Evolutionary conservation across 495 filamentous ascomycete genomes (phyloP).

Genomic region (Clohesyomyces aquaticus): DNA sequence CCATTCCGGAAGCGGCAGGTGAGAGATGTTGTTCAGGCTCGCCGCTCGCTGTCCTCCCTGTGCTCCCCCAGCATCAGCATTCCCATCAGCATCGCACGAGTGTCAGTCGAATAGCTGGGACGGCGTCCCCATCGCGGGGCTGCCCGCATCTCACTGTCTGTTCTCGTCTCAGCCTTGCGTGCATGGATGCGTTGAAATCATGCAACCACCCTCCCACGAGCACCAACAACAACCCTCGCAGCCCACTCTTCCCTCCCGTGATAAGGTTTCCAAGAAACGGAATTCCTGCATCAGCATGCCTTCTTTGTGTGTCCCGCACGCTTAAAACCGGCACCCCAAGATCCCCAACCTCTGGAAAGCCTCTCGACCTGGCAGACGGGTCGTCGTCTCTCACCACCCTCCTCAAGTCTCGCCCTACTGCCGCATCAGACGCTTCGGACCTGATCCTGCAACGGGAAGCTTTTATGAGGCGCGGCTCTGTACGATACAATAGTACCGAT

Average conservation of each 20-base stretch:
- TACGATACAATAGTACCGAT: not conserved
- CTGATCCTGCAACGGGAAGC: not conserved
- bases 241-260: not conserved
- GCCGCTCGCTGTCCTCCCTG: too few species aligned
- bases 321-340: not conserved
- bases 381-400: not conserved
- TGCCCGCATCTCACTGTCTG: too few species aligned
- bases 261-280: not conserved
- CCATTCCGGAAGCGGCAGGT: too few species aligned
- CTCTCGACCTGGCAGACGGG: not conserved
- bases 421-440: not conserved
- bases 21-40: too few species aligned
- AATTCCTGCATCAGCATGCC: not conserved
- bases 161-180: too few species aligned
- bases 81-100: too few species aligned
- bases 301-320: not conserved
- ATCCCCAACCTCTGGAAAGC: not conserved
- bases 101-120: too few species aligned
- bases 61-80: too few species aligned
- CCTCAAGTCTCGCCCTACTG: not conserved
- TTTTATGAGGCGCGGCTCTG: not conserved
- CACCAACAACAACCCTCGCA: not conserved
- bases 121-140: too few species aligned
- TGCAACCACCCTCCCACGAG: too few species aligned
- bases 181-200: too few species aligned